Conservation (phyloP, 345 rosid species). For the Murraya paniculata region DNA sequence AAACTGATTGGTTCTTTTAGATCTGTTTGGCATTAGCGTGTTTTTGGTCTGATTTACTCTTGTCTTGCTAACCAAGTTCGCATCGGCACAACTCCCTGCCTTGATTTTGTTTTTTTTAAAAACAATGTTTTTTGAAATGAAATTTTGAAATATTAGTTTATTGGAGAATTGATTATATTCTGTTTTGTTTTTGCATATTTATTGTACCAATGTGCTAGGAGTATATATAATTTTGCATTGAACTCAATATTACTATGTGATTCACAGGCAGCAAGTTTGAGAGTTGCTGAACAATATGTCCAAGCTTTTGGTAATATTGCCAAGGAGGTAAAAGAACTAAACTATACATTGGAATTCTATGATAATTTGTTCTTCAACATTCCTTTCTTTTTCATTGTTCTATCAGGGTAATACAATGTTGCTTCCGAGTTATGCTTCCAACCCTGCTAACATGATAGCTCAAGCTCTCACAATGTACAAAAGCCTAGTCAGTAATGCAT, state of each 20-base stretch:
- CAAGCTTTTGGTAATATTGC: constrained; percentile 86
- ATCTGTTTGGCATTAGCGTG: not conserved
- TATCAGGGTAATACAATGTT: constrained; percentile 80
- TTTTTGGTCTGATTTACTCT: not conserved
- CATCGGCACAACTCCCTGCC: not conserved
- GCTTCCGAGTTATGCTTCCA: constrained; percentile 69
- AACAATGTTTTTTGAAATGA: not conserved
- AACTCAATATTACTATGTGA: constrained; percentile 9
- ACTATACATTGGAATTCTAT: not conserved
- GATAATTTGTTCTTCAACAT: not conserved
- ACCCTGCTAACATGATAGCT: constrained; percentile 71
- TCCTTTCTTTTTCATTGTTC: not conserved
- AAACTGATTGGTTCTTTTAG: not conserved
- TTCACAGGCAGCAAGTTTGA: constrained; percentile 86
- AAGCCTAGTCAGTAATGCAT: constrained; percentile 42
- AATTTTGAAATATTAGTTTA: not conserved
- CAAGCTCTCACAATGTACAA: constrained; percentile 82
- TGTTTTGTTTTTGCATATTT: not conserved
- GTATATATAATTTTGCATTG: constrained; percentile 3
- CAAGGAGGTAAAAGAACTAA: constrained; percentile 55
- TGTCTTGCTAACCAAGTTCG: not conserved
- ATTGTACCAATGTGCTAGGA: not conserved
- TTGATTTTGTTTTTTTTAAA: too few relatives aligned
- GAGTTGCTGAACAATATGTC: constrained; percentile 79
- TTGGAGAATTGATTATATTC: not conserved